A percentile compares a stretch with the other conserved stretches of the same genome.
Conservation (phyloP, 495 filamentous ascomycete species). For the Talaromyces thailandensis region DNA sequence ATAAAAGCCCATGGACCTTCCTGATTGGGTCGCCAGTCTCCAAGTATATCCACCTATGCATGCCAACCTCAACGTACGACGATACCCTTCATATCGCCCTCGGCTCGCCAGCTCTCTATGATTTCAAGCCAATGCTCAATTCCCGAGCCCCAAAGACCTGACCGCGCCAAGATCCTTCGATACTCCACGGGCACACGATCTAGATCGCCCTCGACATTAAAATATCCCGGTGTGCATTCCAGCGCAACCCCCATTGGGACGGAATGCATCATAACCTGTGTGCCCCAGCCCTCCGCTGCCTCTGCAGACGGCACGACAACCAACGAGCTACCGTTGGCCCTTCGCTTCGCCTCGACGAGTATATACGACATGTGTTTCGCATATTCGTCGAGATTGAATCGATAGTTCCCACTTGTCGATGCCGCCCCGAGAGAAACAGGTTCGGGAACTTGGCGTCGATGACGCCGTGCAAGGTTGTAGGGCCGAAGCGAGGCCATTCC, state of each 20-base stretch:
- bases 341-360: neutral
- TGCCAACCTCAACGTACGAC: neutral
- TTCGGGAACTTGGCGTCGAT: neutral
- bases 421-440: neutral
- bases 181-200: neutral
- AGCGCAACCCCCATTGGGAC: constrained; percentile 24
- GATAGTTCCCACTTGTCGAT: neutral
- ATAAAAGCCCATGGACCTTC: neutral
- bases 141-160: constrained; percentile 12
- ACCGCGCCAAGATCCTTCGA: neutral
- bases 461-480: neutral
- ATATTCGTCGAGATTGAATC: neutral
- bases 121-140: constrained; percentile 1
- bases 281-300: constrained; percentile 39
- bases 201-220: constrained; percentile 37
- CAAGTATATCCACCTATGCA: neutral
- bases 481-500: neutral
- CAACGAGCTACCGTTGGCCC: neutral
- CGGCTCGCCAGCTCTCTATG: neutral
- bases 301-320: constrained; percentile 32
- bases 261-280: constrained; percentile 29
- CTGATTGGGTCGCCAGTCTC: neutral
- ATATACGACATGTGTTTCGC: neutral
- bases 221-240: constrained; percentile 50
- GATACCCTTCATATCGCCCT: neutral